These are phyloP conservation scores for Sisymbrium altissimum DNA, from an alignment of 345 rosid species.

Conservation along the genomic window DNA sequence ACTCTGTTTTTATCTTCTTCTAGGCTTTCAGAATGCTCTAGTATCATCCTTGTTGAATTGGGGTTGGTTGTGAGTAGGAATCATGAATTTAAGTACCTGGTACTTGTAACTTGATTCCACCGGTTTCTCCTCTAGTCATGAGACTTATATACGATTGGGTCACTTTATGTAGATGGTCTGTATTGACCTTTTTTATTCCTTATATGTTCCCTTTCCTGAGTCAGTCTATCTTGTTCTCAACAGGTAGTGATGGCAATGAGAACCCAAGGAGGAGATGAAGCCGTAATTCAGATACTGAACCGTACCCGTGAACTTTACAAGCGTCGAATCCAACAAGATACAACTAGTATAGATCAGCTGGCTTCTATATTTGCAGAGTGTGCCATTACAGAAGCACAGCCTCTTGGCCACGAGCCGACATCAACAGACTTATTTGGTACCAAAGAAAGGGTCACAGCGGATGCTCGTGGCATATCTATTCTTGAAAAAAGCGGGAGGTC, in stretches of 20 bases:
- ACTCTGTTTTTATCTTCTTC: neutral
- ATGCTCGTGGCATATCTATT: constrained; percentile 59
- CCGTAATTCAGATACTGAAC: constrained; percentile 56
- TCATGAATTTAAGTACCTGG: neutral
- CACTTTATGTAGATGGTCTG: neutral
- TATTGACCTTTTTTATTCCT: neutral
- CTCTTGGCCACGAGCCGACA: constrained; percentile 37
- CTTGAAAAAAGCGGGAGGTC: constrained; percentile 74
- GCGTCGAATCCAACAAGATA: constrained; percentile 49
- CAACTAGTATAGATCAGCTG: constrained; percentile 62
- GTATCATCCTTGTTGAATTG: constrained; percentile 4
- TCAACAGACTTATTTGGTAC: constrained; percentile 12
- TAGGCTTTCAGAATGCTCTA: neutral
- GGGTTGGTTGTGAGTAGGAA: neutral
- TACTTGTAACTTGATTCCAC: neutral
- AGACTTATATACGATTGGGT: neutral
- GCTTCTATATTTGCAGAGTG: constrained; percentile 92
- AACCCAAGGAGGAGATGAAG: constrained; percentile 73
- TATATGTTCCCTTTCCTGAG: neutral
- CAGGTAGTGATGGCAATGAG: constrained; percentile 84
- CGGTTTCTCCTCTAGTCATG: neutral
- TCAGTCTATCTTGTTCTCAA: constrained; percentile 10
- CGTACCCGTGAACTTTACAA: constrained; percentile 76
- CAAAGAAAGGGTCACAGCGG: constrained; percentile 27
- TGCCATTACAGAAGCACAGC: constrained; percentile 80